Base-by-base conservation (phyloP, 176 grass and related monocot genomes). In the Oryza longistaminata region DNA sequence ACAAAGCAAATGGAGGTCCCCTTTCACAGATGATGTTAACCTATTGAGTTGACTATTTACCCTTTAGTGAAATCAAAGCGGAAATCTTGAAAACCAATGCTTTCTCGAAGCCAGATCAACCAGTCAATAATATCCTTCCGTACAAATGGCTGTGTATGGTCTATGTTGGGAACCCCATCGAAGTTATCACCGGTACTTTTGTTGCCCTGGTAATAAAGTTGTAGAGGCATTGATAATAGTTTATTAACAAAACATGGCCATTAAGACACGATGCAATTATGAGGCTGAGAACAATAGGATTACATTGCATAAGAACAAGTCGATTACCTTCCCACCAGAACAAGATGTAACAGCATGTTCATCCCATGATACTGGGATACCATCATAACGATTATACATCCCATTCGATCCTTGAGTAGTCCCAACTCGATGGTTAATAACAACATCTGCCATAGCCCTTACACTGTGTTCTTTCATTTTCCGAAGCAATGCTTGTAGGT, bases 51-150 rank as follows among this genome's bases (percentile, higher is more conserved):
- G 68, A 81, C 42, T 73, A 73, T 83, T 93, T 93, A 95, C 96
- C 93, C 96, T 92, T 98, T 98, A 9, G 96, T 78, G 84, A 98
- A 98, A 93, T 98, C 96, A 89, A 95, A 98, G 61, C 96, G 96
- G 26, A 95, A 94, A 88, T 98, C 96, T 90, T 92, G 91, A 88
- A 95, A 95, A 64, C 93, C 96, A 77, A 99, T 58, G 26, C 64
- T 83, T 81, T 86, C 70, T 17, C 83, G 83, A 87, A 99, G 90
- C 96, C 93, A 99, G 65, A 80, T 83, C 34, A 99, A 52, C 96
- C 96, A 99, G 78, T 87, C 88, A 19, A 88, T 89, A 64, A 98
- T 93, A 83, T 98, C 93, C 90, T 92, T 95, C 67, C 93, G 83
- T 53, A 98, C 96, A 95, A 98, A 98, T 84, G 77, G 44, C 77